Base-by-base conservation (phyloP, 257 asterid genomes). In the Echium plantagineum region DNA sequence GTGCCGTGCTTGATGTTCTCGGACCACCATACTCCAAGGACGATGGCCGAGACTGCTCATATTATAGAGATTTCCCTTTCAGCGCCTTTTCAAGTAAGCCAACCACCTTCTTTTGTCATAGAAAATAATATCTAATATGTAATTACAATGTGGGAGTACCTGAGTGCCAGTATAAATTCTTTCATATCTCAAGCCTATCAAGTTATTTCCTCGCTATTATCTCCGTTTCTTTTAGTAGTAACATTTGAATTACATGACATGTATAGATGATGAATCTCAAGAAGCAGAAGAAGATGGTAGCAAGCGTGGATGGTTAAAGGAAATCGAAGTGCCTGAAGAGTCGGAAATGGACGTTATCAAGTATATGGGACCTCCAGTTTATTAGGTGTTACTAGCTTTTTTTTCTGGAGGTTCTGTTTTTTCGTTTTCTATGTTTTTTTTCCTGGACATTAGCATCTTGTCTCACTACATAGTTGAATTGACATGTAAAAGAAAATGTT, bases 11-110 rank as follows among this genome's bases (percentile, higher is more conserved):
- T 18, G 96, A 89, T 63, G 94, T 89, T 42, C 63, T 89, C 9
- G 96, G 95, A 13, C 96, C 95, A 3, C 95, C 96, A 4, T 89
- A 89, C 64, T 78, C 81, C 1, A 75, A 75, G 69, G 85, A 77
- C 4, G 90, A 88, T 4, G 89, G 86, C 21, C 83, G 95, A 4
- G 95, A 86, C 51, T 74, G 94, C 66, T 81, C 94, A 6, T 74
- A 70, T 58, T 89, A 85, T 60, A 76, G 9, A 71, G 96, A 85
- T 67, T 72, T 65, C 54, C 74, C 67, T 1, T 73, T 15, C 57
- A 42, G 24, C 64, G 63, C 57, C 63, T 58, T 66, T 18, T 65
- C 30, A 19, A 70, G 89, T 82, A 75, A 53, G 74, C 16, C 49
- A 42, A 42, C 10, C 49, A 60, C 55, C 53, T 21, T 35, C 53